phyloP scores from a whole-genome alignment of 2,329 filamentous ascomycete genomes.

The Trichoderma atroviride region DNA sequence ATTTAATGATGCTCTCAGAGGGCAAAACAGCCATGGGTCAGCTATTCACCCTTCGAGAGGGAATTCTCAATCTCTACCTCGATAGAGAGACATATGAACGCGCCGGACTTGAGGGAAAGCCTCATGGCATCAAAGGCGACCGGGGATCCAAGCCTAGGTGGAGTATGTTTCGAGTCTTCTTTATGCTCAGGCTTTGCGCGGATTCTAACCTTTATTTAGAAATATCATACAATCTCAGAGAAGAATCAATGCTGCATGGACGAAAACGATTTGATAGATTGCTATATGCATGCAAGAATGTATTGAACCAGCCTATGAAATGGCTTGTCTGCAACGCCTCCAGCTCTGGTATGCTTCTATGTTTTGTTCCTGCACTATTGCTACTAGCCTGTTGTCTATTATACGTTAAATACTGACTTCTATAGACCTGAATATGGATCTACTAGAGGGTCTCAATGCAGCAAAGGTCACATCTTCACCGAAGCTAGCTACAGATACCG shows the following conservation, averaged over 20 bases:
- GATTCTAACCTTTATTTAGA: slow-evolving; percentile 50
- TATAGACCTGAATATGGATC: slow-evolving; percentile 52
- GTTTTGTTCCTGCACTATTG: background rate
- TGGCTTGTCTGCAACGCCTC: slow-evolving; percentile 78
- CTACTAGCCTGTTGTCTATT: background rate
- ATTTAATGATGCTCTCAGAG: slow-evolving; percentile 82
- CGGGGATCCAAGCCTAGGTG: slow-evolving; percentile 70
- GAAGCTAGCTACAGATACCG: slow-evolving; percentile 28
- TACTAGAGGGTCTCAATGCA: slow-evolving; percentile 51
- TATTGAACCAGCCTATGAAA: slow-evolving; percentile 65
- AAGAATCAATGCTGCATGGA: slow-evolving; percentile 76
- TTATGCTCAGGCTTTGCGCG: background rate
- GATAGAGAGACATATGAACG: slow-evolving; percentile 82
- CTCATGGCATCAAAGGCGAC: slow-evolving; percentile 61
- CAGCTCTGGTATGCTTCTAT: slow-evolving; percentile 34
- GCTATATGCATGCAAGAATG: slow-evolving; percentile 76
- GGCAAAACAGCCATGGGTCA: slow-evolving; percentile 71
- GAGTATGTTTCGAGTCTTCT: slow-evolving; percentile 53
- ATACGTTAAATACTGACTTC: background rate
- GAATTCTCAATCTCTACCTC: slow-evolving; percentile 74
- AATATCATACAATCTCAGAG: slow-evolving; percentile 74
- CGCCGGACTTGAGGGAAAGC: slow-evolving; percentile 75
- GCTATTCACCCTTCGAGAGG: slow-evolving; percentile 70
- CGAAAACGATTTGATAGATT: slow-evolving; percentile 82
- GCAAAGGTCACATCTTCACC: slow-evolving; percentile 44